Evolutionary conservation across 176 grass and related monocot genomes (phyloP).

Genomic region (Rhynchospora tenuis): DNA sequence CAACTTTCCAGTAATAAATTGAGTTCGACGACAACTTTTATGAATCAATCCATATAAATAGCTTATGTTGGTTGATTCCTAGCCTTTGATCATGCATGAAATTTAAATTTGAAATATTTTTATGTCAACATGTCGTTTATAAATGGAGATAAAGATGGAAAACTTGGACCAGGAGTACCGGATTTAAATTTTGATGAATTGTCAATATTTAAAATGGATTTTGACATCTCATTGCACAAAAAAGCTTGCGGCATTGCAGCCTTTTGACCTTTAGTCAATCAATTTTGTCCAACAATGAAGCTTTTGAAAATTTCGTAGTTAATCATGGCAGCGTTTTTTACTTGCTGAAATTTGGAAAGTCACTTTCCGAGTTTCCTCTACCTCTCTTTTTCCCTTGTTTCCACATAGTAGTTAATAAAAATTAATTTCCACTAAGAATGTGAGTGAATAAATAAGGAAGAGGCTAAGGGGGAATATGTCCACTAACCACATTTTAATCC

Average conservation of each 20-base stretch:
- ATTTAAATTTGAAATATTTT: not conserved
- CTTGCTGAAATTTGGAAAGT: constrained; percentile 18
- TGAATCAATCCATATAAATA: too few relatives aligned
- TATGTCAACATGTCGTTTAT: not conserved
- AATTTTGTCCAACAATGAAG: not conserved
- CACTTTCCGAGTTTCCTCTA: constrained; percentile 5
- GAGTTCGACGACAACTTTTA: too few relatives aligned
- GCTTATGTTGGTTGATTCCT: not conserved
- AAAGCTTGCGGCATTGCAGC: not conserved
- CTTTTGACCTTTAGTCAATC: not conserved
- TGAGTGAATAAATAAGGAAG: constrained; percentile 9
- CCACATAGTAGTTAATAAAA: not conserved
- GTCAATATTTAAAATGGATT: not conserved
- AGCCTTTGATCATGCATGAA: not conserved
- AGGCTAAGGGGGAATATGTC: not conserved
- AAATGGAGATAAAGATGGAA: not conserved
- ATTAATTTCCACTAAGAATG: constrained; percentile 19
- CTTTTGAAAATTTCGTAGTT: not conserved
- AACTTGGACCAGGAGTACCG: not conserved
- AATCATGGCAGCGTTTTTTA: constrained; percentile 12
- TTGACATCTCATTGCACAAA: not conserved
- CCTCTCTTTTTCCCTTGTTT: not conserved
- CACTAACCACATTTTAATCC: constrained; percentile 24
- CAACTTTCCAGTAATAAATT: too few relatives aligned
- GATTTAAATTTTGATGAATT: not conserved